phyloP scores from a whole-genome alignment of 2,329 filamentous ascomycete species.

The Aureobasidium sp. region DNA sequence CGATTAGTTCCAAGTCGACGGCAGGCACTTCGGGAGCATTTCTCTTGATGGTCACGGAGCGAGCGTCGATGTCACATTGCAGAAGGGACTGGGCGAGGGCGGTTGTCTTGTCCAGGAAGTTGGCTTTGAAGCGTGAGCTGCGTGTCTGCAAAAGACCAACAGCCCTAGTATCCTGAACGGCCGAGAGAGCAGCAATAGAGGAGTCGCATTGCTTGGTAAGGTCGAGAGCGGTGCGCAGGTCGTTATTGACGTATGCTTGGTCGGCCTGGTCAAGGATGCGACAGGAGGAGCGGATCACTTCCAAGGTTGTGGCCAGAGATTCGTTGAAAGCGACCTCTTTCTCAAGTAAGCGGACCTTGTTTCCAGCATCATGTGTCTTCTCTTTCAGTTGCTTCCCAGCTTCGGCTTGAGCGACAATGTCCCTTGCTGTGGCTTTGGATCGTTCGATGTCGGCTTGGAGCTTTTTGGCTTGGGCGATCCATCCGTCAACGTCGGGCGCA shows the following conservation, averaged over 20 bases:
- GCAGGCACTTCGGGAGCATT: conserved; percentile 28
- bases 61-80: conserved; percentile 48
- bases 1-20: neutral
- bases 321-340: conserved; percentile 54
- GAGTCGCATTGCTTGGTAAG: conserved; percentile 42
- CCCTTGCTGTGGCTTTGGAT: conserved; percentile 68
- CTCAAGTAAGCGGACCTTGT: conserved; percentile 48
- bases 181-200: conserved; percentile 46
- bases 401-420: conserved; percentile 72
- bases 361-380: conserved; percentile 53
- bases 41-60: conserved; percentile 49
- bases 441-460: conserved; percentile 78
- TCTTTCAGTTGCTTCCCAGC: conserved; percentile 55
- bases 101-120: conserved; percentile 48
- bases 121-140: conserved; percentile 4
- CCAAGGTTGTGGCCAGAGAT: conserved; percentile 42
- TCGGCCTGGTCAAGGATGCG: conserved; percentile 35
- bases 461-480: conserved; percentile 76
- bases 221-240: conserved; percentile 41
- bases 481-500: conserved; percentile 71
- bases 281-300: conserved; percentile 44
- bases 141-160: conserved; percentile 54
- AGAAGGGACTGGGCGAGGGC: conserved; percentile 65
- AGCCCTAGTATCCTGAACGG: conserved; percentile 50
- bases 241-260: conserved; percentile 35